Conservation (phyloP, 2,329 filamentous ascomycete species). For the Alternaria angustiovoidea region DNA sequence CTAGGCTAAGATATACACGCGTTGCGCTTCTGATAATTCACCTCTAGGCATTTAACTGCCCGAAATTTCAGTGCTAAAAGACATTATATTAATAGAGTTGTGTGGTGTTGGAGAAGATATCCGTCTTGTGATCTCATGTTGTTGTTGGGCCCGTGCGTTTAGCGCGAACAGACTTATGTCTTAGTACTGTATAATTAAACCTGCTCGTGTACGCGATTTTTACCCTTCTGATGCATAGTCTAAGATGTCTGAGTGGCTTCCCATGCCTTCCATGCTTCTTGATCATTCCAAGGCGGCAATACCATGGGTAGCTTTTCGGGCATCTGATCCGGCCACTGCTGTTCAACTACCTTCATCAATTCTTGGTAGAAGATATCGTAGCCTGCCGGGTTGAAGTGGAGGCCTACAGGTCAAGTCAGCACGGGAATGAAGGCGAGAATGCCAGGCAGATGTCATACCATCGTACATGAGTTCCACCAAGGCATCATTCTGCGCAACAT, state of each 20-base stretch:
- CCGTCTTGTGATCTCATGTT: too few species aligned
- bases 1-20: too few species aligned
- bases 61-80: too few species aligned
- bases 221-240: neutral
- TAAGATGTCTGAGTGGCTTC: conserved; percentile 11
- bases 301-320: conserved; percentile 62
- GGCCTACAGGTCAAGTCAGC: conserved; percentile 49
- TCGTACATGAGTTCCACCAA: conserved; percentile 63
- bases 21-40: too few species aligned
- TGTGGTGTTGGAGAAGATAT: too few species aligned
- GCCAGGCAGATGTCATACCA: conserved; percentile 53
- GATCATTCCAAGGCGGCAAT: conserved; percentile 62
- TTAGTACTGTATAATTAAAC: neutral
- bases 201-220: neutral
- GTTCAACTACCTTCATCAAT: conserved; percentile 60
- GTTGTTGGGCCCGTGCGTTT: too few species aligned
- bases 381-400: conserved; percentile 66
- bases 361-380: conserved; percentile 65
- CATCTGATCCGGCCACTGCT: conserved; percentile 63
- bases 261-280: conserved; percentile 44
- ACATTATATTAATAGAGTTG: too few species aligned
- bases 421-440: neutral
- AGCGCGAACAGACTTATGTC: too few species aligned
- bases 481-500: conserved; percentile 65
- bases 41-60: too few species aligned